Percentiles rank a stretch among this genome's conserved stretches.
phyloP scores from a whole-genome alignment of 164 flowering plant genomes.

The Stephania japonica region DNA sequence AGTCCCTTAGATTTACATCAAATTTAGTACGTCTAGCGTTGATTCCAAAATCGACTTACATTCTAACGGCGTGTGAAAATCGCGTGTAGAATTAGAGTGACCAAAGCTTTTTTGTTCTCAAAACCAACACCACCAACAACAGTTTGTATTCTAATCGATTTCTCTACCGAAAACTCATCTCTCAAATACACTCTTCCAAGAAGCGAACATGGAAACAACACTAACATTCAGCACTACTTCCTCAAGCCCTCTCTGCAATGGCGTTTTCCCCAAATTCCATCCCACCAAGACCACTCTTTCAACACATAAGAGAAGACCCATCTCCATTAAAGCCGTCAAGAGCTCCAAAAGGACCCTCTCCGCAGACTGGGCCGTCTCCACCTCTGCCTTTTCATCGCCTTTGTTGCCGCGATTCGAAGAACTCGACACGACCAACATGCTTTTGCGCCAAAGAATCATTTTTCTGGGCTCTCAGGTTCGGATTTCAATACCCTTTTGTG shows the following conservation, averaged over 20 bases:
- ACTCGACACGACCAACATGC: slow-evolving; percentile 80
- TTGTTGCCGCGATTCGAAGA: slow-evolving; percentile 69
- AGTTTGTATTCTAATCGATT: not conserved
- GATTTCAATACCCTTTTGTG: slow-evolving; percentile 1
- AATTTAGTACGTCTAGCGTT: no score
- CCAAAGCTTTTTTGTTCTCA: no score
- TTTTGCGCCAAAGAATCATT: slow-evolving; percentile 85
- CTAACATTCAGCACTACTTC: slow-evolving; percentile 12
- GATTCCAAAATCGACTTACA: no score
- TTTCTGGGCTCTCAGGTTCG: slow-evolving; percentile 80
- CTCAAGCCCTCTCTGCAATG: slow-evolving; percentile 13
- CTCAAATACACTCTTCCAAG: not conserved
- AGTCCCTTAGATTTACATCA: no score
- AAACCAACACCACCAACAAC: not conserved
- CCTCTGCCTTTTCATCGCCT: slow-evolving; percentile 26
- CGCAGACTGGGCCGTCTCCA: slow-evolving; percentile 51
- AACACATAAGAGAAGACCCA: slow-evolving; percentile 19
- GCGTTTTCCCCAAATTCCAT: slow-evolving; percentile 9
- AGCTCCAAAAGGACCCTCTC: slow-evolving; percentile 38
- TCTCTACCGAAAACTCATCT: not conserved
- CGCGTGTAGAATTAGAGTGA: no score
- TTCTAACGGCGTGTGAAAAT: no score
- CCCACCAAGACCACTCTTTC: not conserved
- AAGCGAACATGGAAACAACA: slow-evolving; percentile 15
- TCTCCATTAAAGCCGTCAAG: slow-evolving; percentile 24